Evolutionary conservation across 768 basidiomycete species (phyloP).

Genomic region (Xerocomus potaroensis): DNA sequence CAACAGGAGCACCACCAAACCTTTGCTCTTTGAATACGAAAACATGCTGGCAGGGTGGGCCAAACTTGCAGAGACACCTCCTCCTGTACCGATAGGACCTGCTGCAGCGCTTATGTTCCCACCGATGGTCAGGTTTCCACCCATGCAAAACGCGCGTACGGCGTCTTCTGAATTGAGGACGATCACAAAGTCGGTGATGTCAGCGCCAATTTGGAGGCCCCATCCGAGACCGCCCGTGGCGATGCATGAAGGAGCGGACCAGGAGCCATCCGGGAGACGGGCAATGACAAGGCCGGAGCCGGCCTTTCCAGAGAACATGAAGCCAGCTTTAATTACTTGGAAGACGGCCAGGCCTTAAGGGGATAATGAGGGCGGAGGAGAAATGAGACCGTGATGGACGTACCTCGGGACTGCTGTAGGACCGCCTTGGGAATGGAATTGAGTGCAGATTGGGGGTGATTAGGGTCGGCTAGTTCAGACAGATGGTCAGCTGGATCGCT

Average conservation of each 20-base stretch:
- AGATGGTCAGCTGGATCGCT: not conserved
- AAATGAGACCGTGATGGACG: slow-evolving; percentile 10
- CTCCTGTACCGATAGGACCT: slow-evolving; percentile 93
- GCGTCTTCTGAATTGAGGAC: slow-evolving; percentile 97
- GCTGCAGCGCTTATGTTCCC: slow-evolving; percentile 83
- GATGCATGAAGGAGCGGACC: slow-evolving; percentile 96
- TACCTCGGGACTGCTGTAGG: slow-evolving; percentile 83
- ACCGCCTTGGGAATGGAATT: slow-evolving; percentile 94
- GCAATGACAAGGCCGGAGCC: slow-evolving; percentile 93
- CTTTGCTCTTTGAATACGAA: slow-evolving; percentile 93
- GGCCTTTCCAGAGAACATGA: slow-evolving; percentile 92
- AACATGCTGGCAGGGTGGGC: slow-evolving; percentile 98
- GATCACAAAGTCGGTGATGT: slow-evolving; percentile 93
- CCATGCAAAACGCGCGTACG: slow-evolving; percentile 90
- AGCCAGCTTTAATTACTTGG: slow-evolving; percentile 90
- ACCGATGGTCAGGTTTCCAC: slow-evolving; percentile 95
- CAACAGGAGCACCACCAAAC: slow-evolving; percentile 36
- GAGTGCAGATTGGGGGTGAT: slow-evolving; percentile 82
- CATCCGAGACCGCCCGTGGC: slow-evolving; percentile 93
- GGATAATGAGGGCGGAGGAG: not conserved
- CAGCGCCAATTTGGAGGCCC: slow-evolving; percentile 95
- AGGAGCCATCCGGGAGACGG: slow-evolving; percentile 89
- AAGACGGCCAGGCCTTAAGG: slow-evolving; percentile 83
- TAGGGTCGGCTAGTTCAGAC: slow-evolving; percentile 66
- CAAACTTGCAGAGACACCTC: slow-evolving; percentile 78